Percentiles rank a stretch among this genome's conserved stretches.
phyloP scores from a whole-genome alignment of 768 basidiomycete genomes.

The Amyloporia xantha region DNA sequence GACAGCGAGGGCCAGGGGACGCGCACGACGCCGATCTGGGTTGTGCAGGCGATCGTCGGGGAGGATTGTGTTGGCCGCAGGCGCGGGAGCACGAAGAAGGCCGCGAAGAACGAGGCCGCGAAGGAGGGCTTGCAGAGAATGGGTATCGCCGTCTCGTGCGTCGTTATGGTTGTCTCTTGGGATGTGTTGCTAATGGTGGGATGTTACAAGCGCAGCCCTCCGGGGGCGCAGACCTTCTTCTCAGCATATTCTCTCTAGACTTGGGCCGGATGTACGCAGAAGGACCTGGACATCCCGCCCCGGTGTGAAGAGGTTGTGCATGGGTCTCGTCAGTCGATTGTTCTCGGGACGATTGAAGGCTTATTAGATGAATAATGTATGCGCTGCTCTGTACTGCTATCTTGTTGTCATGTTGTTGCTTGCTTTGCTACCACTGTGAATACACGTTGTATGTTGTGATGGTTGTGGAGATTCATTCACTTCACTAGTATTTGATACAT shows the following conservation, averaged over 20 bases:
- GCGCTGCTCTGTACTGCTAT: neutral
- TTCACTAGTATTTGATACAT: constrained; percentile 3
- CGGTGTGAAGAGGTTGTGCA: constrained; percentile 59
- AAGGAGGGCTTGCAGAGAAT: constrained; percentile 49
- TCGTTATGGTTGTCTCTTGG: neutral
- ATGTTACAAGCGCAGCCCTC: neutral
- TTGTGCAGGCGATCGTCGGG: constrained; percentile 56
- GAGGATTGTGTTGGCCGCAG: constrained; percentile 56
- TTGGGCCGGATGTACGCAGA: constrained; percentile 21
- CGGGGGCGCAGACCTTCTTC: neutral
- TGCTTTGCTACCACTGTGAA: no score
- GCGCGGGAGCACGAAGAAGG: constrained; percentile 69
- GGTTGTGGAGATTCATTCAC: no score
- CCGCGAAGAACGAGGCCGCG: constrained; percentile 76
- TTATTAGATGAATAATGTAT: neutral
- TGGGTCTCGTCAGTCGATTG: constrained; percentile 19
- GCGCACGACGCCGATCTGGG: constrained; percentile 73
- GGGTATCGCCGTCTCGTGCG: constrained; percentile 39
- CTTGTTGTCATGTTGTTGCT: constrained; percentile 5
- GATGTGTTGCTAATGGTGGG: constrained; percentile 1
- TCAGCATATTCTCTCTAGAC: constrained; percentile 25
- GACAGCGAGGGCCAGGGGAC: constrained; percentile 40
- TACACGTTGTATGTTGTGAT: no score
- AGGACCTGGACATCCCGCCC: constrained; percentile 44
- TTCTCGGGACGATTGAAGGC: neutral